Percentiles rank a stretch among this genome's conserved stretches.
Conservation (phyloP, 2,329 filamentous ascomycete species). For the Orbilia javanica region DNA sequence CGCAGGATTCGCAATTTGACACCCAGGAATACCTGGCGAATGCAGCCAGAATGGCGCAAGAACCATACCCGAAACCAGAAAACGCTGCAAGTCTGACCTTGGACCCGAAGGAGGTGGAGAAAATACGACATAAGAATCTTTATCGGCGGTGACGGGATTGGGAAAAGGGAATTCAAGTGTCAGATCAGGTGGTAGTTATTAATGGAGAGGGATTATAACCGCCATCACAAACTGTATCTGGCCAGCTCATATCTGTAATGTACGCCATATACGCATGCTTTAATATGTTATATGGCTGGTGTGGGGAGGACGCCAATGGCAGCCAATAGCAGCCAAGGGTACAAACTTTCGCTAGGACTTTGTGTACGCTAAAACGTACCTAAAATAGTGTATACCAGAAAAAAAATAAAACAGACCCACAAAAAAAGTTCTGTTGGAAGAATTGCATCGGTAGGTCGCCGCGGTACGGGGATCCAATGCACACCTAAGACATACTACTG, state of each 20-base stretch:
- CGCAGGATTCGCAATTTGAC: conserved; percentile 12
- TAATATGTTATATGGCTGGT: neutral
- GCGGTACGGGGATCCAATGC: conserved; percentile 6
- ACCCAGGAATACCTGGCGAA: neutral
- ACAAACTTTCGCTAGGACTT: neutral
- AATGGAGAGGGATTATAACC: neutral
- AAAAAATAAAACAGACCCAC: neutral
- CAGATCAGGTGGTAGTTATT: neutral
- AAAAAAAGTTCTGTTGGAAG: neutral
- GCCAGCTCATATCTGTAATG: neutral
- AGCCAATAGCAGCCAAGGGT: neutral
- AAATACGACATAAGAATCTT: conserved; percentile 1
- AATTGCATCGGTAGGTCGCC: neutral
- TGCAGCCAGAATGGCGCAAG: neutral
- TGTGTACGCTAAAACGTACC: neutral
- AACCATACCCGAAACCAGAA: neutral
- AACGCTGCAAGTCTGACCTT: conserved; percentile 2
- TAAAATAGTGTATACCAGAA: neutral
- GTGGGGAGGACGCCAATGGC: too few species aligned
- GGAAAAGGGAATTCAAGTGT: neutral
- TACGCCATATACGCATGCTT: conserved; percentile 13
- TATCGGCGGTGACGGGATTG: conserved; percentile 22
- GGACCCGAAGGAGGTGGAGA: conserved; percentile 24
- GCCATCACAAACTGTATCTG: neutral
- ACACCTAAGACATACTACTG: conserved; percentile 14